phyloP scores from a whole-genome alignment of 306 rosid genomes.

The Mucuna pruriens region DNA sequence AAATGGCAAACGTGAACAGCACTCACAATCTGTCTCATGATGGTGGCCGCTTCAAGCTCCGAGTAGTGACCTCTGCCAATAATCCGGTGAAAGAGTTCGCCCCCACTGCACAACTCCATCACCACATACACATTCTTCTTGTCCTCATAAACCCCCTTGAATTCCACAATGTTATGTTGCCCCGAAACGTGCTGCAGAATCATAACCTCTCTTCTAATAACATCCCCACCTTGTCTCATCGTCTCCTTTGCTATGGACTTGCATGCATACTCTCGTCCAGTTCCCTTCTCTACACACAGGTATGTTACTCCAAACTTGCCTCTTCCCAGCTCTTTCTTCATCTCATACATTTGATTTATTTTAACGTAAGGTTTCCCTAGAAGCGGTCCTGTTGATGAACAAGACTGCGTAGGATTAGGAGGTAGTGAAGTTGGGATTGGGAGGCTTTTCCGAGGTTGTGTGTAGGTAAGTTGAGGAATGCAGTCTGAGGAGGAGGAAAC shows the following conservation, averaged over 20 bases:
- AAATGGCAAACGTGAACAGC: conserved; percentile 76
- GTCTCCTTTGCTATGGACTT: conserved; percentile 59
- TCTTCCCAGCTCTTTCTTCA: conserved; percentile 61
- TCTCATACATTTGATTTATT: conserved; percentile 42
- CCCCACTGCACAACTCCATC: conserved; percentile 79
- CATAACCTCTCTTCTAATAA: conserved; percentile 55
- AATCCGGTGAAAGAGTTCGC: conserved; percentile 76
- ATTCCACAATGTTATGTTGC: conserved; percentile 76
- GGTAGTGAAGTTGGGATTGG: background rate
- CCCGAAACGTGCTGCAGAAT: conserved; percentile 73
- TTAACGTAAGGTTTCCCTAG: conserved; percentile 56
- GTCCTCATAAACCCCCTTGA: conserved; percentile 75
- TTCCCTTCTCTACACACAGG: conserved; percentile 63
- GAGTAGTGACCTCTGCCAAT: conserved; percentile 52
- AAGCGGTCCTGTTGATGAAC: conserved; percentile 46
- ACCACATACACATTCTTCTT: conserved; percentile 54
- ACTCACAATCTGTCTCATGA: conserved; percentile 63
- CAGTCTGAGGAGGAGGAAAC: conserved; percentile 47
- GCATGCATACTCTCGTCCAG: conserved; percentile 60
- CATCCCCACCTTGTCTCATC: conserved; percentile 50
- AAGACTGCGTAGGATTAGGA: conserved; percentile 6
- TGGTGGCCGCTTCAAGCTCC: conserved; percentile 59
- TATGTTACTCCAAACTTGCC: conserved; percentile 57
- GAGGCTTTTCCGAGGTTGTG: background rate
- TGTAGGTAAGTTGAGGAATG: conserved; percentile 22